Evolutionary conservation across 441 rosid genomes (phyloP).

Genomic region (Theobroma grandiflorum): DNA sequence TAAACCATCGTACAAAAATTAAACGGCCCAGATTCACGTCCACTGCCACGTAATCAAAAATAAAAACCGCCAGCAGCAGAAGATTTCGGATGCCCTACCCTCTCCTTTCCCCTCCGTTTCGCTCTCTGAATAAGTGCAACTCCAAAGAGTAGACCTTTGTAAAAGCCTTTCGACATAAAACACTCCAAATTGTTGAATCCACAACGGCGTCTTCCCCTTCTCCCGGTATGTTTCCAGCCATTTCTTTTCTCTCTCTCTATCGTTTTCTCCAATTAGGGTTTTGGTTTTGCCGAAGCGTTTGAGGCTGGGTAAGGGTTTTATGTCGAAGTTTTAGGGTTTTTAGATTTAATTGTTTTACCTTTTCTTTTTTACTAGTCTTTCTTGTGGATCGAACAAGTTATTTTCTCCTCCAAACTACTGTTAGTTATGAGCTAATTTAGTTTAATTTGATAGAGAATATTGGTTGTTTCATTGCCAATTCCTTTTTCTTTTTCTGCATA

Average conservation of each 20-base stretch:
- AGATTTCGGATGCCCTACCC: slow-evolving; percentile 3
- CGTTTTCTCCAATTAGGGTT: background rate
- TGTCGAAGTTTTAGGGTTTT: background rate
- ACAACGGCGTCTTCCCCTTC: no score
- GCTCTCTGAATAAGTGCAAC: background rate
- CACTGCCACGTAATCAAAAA: background rate
- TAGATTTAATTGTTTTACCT: background rate
- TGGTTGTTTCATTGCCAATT: background rate
- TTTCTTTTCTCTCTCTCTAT: background rate
- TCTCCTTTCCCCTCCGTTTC: background rate
- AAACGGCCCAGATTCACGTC: background rate
- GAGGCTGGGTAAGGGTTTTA: background rate
- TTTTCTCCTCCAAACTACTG: background rate
- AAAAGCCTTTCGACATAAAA: background rate
- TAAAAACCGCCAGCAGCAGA: background rate
- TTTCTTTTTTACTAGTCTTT: background rate
- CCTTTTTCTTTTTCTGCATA: background rate
- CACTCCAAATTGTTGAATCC: background rate
- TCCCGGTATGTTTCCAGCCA: background rate
- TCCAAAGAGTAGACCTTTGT: background rate
- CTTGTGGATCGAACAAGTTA: background rate
- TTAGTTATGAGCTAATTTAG: background rate
- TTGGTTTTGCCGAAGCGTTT: background rate
- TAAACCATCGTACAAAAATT: background rate
- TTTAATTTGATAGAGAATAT: background rate